Percentiles rank a stretch among this genome's conserved stretches.
phyloP scores from a whole-genome alignment of 257 asterid species.

The Linaria vulgaris region DNA sequence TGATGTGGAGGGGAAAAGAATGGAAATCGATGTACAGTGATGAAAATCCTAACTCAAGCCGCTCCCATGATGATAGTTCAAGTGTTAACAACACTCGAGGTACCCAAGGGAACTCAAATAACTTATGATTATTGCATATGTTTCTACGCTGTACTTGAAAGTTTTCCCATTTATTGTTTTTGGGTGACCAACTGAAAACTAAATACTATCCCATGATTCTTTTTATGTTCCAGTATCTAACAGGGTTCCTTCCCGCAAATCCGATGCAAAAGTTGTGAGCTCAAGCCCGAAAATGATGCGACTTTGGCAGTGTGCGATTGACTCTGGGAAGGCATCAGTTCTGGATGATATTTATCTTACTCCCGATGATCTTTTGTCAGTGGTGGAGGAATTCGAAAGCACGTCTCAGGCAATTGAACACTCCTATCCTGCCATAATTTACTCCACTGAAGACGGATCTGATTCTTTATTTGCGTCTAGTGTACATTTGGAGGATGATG shows the following conservation, averaged over 20 bases:
- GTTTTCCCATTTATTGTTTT: not conserved
- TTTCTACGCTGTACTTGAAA: not conserved
- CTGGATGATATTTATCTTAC: conserved; percentile 51
- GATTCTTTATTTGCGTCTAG: not conserved
- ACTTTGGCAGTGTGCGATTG: conserved; percentile 70
- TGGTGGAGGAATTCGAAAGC: conserved; percentile 76
- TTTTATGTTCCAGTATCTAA: conserved; percentile 22
- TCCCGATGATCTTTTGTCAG: conserved; percentile 72
- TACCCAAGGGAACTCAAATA: conserved; percentile 19
- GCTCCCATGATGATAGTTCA: conserved; percentile 29
- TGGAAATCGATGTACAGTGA: conserved; percentile 68
- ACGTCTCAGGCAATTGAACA: conserved; percentile 62
- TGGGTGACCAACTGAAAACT: not conserved
- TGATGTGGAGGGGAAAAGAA: conserved; percentile 95
- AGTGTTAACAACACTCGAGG: conserved; percentile 42
- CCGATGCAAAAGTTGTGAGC: conserved; percentile 33
- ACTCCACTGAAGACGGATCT: conserved; percentile 28
- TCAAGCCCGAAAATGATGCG: conserved; percentile 77
- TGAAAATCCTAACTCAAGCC: conserved; percentile 35
- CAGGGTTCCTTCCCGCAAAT: conserved; percentile 12
- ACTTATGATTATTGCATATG: not conserved
- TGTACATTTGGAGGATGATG: conserved; percentile 17
- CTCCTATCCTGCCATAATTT: conserved; percentile 66
- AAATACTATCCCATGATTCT: not conserved
- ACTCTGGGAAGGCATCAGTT: conserved; percentile 70